Percentiles rank a stretch among this genome's conserved stretches.
phyloP scores from a whole-genome alignment of 805 yeast genomes.

The Blastobotrys robertii region DNA sequence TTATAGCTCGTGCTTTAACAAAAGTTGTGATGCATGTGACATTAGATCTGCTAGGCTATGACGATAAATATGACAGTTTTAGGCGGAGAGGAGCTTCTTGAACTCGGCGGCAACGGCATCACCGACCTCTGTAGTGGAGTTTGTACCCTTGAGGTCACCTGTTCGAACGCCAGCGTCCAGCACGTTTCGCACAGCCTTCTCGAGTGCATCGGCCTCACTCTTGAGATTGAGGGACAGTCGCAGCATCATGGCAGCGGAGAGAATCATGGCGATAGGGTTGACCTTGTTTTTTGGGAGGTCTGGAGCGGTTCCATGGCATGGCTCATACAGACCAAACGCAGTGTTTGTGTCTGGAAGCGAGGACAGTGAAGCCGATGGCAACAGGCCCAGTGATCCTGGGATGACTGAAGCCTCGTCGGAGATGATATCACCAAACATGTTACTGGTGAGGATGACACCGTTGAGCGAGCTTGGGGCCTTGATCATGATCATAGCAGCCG shows the following conservation, averaged over 20 bases:
- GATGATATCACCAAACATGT: slow-evolving; percentile 98
- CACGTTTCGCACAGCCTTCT: slow-evolving; percentile 75
- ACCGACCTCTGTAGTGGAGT: slow-evolving; percentile 83
- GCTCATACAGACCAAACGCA: slow-evolving; percentile 95
- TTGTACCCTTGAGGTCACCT: slow-evolving; percentile 82
- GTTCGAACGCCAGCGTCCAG: slow-evolving; percentile 81
- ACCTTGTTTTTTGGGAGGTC: slow-evolving; percentile 82
- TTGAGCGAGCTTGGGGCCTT: slow-evolving; percentile 85
- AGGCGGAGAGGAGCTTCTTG: slow-evolving; percentile 35
- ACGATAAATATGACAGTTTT: too few relatives aligned
- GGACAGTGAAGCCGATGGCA: slow-evolving; percentile 94
- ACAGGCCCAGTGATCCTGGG: slow-evolving; percentile 92
- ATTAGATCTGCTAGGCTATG: too few relatives aligned
- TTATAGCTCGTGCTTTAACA: too few relatives aligned
- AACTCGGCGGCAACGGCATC: slow-evolving; percentile 81
- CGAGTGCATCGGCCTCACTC: slow-evolving; percentile 81
- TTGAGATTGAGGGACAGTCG: slow-evolving; percentile 75
- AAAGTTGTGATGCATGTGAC: too few relatives aligned
- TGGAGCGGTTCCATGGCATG: slow-evolving; percentile 98
- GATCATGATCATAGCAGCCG: slow-evolving; percentile 96
- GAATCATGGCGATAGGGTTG: slow-evolving; percentile 90
- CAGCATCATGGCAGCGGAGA: slow-evolving; percentile 97
- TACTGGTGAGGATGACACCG: slow-evolving; percentile 85
- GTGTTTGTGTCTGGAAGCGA: slow-evolving; percentile 92
- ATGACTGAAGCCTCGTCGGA: slow-evolving; percentile 97